Base-by-base conservation (phyloP, 495 filamentous ascomycete species). In the Parathielavia appendiculata region DNA sequence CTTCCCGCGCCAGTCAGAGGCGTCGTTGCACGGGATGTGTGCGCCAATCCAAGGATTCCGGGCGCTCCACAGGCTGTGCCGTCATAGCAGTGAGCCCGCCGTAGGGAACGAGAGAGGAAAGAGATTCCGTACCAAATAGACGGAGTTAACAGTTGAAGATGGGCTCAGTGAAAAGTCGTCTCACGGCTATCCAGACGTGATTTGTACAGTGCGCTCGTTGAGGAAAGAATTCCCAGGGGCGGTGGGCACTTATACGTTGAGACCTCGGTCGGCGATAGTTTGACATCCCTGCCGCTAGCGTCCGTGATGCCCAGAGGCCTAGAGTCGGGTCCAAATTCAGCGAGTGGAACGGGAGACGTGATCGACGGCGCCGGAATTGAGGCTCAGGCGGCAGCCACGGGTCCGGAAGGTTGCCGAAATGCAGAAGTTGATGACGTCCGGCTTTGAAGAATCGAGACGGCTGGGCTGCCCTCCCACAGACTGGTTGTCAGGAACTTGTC, bases 211-310 rank as follows among this genome's bases (percentile, higher is more conserved):
- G 38, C 26, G 26, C 26, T 6, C 26, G 26, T 6, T 13, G 7
- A 38, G 35, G 52, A 10, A 14, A 26, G n/a, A 54, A 55, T 19
- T 6, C 22, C 20, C 19, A 10, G 41, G 26, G 52, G 26, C 23
- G 44, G 12, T 46, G 34, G 34, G 26, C 35, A 56, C 44, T 48
- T 56, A 56, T 56, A 49, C 22, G 44, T 40, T 19, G 14, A 14
- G 34, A 46, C 14, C 12, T 14, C 19, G 39, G 45, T 39, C 41
- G 59, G 46, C 26, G 53, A 57, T 57, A 61, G 32, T 38, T 30
- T 43, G 41, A 32, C 43, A 57, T 61, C 59, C 59, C 54, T 61
- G 59, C 34, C 19, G 13, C 40, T 50, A 35, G 39, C 13, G 39
- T 45, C 20, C 9, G 13, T 13, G 34, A 46, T 22, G 17, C 22